Conservation (phyloP, 2,329 filamentous ascomycete species). For the Fusarium redolens region DNA sequence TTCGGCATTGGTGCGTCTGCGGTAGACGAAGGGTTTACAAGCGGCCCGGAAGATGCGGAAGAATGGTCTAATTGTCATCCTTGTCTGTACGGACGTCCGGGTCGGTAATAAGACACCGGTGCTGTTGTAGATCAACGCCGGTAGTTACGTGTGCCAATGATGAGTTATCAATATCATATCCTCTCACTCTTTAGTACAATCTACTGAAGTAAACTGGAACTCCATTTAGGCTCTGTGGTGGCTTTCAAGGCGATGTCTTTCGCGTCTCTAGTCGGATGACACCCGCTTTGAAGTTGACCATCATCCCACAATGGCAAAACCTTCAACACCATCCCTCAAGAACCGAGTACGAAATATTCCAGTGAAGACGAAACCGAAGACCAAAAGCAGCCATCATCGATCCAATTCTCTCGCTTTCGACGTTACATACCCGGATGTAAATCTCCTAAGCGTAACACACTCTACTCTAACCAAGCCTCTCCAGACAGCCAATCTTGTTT, state of each 20-base stretch:
- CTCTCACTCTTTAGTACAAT: background rate
- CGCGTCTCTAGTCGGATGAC: no score
- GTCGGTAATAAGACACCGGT: background rate
- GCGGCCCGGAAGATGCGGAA: background rate
- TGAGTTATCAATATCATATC: background rate
- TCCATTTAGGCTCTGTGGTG: no score
- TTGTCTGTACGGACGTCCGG: background rate
- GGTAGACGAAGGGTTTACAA: background rate
- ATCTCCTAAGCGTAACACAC: background rate
- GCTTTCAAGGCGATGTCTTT: no score
- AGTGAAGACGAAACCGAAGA: background rate
- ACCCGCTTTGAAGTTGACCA: background rate
- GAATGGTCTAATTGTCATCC: background rate
- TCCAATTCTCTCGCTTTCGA: background rate
- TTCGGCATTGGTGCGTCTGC: background rate
- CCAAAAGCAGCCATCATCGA: background rate
- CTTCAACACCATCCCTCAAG: background rate
- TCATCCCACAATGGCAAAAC: background rate
- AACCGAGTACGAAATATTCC: background rate
- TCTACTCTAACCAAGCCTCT: background rate
- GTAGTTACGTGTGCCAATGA: background rate
- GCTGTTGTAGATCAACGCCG: background rate
- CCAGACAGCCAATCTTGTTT: slow-evolving; percentile 17
- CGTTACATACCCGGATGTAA: background rate
- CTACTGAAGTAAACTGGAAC: no score